Conservation (phyloP, 176 grass and related monocot species). For the Thalia dealbata region DNA sequence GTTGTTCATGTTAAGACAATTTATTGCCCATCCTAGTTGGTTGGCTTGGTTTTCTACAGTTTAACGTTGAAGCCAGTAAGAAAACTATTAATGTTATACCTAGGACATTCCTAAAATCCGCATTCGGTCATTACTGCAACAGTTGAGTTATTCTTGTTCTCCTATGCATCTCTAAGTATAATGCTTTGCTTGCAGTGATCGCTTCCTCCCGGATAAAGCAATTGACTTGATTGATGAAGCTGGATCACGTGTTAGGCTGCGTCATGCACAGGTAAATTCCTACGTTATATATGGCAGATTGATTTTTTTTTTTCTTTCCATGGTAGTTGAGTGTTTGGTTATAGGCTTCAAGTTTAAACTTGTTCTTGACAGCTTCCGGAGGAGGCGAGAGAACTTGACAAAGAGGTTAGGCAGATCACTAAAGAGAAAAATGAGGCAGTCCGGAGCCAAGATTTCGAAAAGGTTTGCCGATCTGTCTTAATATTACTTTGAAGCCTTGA, state of each 20-base stretch:
- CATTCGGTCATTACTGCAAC: neutral
- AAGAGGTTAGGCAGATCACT: constrained; percentile 84
- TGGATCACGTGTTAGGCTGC: constrained; percentile 95
- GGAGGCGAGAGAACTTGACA: constrained; percentile 97
- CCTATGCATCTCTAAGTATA: neutral
- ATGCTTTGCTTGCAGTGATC: constrained; percentile 55
- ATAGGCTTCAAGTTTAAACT: neutral
- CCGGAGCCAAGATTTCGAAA: constrained; percentile 96
- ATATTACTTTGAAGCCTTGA: neutral
- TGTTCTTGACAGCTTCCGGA: constrained; percentile 62
- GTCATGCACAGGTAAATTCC: constrained; percentile 68
- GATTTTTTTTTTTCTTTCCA: neutral
- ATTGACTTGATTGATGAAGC: constrained; percentile 99
- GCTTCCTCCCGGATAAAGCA: constrained; percentile 96
- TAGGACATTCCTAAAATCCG: too few relatives aligned
- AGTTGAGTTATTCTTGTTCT: neutral
- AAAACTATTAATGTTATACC: too few relatives aligned
- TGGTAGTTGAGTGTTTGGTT: neutral
- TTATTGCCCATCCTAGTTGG: too few relatives aligned
- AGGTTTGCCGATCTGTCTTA: constrained; percentile 47
- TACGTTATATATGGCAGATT: neutral
- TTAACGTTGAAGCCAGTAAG: neutral
- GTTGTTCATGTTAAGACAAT: too few relatives aligned
- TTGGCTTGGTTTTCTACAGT: neutral
- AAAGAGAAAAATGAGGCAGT: constrained; percentile 98